Evolutionary conservation across 1,284 basidiomycete genomes (phyloP).

Genomic region (Austroboletus niveus): DNA sequence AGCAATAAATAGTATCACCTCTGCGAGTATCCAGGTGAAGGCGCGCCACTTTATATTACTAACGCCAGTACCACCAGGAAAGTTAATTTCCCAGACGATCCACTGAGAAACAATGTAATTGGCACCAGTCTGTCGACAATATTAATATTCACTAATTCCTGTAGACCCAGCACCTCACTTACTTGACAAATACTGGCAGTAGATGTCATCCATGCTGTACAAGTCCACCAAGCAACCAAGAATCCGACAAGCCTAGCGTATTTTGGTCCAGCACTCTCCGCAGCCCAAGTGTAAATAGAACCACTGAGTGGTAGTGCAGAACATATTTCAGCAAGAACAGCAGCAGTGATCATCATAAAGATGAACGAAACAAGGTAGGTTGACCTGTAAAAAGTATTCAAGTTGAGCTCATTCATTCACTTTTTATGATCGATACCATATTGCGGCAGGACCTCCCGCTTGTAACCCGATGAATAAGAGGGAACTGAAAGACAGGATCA

Average conservation of each 20-base stretch:
- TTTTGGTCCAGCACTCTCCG: slow-evolving; percentile 82
- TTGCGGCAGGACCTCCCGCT: slow-evolving; percentile 81
- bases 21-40: slow-evolving; percentile 78
- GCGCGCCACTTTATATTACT: slow-evolving; percentile 80
- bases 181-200: slow-evolving; percentile 81
- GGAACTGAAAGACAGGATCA: slow-evolving; percentile 44
- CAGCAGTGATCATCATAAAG: slow-evolving; percentile 84
- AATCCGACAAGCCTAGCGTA: slow-evolving; percentile 83
- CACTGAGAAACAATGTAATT: slow-evolving; percentile 83
- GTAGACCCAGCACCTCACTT: slow-evolving; percentile 8
- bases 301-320: slow-evolving; percentile 83
- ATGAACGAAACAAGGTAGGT: slow-evolving; percentile 76
- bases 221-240: slow-evolving; percentile 86
- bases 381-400: slow-evolving; percentile 51
- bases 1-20: slow-evolving; percentile 63
- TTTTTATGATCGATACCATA: slow-evolving; percentile 48
- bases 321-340: slow-evolving; percentile 82
- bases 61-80: slow-evolving; percentile 70
- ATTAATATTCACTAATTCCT: neutral
- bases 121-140: slow-evolving; percentile 59
- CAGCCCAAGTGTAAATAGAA: slow-evolving; percentile 89
- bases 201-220: slow-evolving; percentile 89
- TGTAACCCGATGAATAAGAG: slow-evolving; percentile 77
- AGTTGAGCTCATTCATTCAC: neutral
- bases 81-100: slow-evolving; percentile 73